Evolutionary conservation across 2,329 filamentous ascomycete species (phyloP), one percentile per base, ranked within the genome.

Genomic region (Emydomyces testavorans): DNA sequence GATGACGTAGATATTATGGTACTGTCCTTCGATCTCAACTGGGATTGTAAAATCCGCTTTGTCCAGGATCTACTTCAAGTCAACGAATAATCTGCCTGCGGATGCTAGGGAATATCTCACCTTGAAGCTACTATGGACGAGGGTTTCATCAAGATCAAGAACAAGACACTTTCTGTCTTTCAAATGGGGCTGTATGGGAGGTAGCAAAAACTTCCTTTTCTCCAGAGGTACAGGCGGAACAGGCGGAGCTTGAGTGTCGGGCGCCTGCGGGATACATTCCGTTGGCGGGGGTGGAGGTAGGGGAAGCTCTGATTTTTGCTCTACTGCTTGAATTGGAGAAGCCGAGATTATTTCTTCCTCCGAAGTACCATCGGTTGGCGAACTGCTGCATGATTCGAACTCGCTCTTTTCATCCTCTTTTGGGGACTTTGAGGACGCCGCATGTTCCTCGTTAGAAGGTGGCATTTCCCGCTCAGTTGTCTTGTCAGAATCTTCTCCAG

Each of bases 51-150:
- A 96, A 67, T 98, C 92, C 50, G 92, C 92, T 73, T 96, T 90
- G 61, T 96, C 89, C 38, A 98, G 76, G 57, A 96, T 92, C 89
- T 96, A 61, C 11, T 26, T 15, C 6, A 8, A 46, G 36, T 44
- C 7, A 57, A 44, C 38, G 16, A 48, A 43, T 54, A n/a, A 44
- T 18, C 34, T 42, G 32, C 62, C 45, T 36, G 7, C 61, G 15
- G 11, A 40, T 37, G 6, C 10, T 11, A 47, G 40, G 6, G 43
- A 21, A 26, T 10, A 2, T 29, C 23, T 15, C 43, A 93, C 90
- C 78, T 98, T 98, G 71, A 98, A 98, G 57, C 92, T 96, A 66
- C 92, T 96, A 71, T 98, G 92, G 20, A 98, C 92, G 45, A 98
- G 71, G 1, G 92, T 98, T 67, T 98, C 92, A 57, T 98, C 92